phyloP scores from a whole-genome alignment of 1,139 yeast genomes.

The Hyphopichia fennica region DNA sequence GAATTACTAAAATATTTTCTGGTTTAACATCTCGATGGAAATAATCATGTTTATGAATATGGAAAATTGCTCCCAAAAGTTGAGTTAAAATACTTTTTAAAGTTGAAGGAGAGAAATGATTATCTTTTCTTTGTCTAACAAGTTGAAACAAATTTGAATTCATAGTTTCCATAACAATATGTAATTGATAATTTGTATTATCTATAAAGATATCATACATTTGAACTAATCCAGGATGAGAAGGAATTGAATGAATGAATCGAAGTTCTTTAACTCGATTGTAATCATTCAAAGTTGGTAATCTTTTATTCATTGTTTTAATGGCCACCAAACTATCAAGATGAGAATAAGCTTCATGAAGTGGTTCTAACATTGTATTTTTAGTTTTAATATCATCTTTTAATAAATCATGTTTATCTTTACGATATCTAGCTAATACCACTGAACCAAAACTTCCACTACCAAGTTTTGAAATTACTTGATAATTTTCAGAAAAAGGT shows the following conservation, averaged over 20 bases:
- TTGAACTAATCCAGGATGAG: slow-evolving; percentile 71
- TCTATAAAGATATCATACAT: slow-evolving; percentile 81
- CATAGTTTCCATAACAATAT: slow-evolving; percentile 88
- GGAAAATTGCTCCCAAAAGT: slow-evolving; percentile 71
- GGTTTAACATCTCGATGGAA: slow-evolving; percentile 88
- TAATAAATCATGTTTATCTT: slow-evolving; percentile 12
- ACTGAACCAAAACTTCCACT: slow-evolving; percentile 81
- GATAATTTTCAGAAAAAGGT: slow-evolving; percentile 46
- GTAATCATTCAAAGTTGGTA: slow-evolving; percentile 55
- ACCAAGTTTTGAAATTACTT: slow-evolving; percentile 56
- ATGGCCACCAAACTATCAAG: slow-evolving; percentile 67
- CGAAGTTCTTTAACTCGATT: slow-evolving; percentile 68
- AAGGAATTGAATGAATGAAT: slow-evolving; percentile 68
- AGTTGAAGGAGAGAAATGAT: slow-evolving; percentile 56
- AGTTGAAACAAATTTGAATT: slow-evolving; percentile 76
- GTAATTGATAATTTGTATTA: slow-evolving; percentile 53
- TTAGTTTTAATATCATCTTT: slow-evolving; percentile 13
- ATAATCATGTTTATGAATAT: slow-evolving; percentile 72
- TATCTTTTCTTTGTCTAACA: slow-evolving; percentile 55
- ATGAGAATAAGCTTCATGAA: slow-evolving; percentile 24
- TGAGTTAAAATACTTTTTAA: slow-evolving; percentile 69
- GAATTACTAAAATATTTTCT: slow-evolving; percentile 71
- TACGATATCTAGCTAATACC: slow-evolving; percentile 51
- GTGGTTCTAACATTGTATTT: slow-evolving; percentile 55
- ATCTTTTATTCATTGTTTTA: slow-evolving; percentile 68